These are phyloP conservation scores for Dendrocalamus latiflorus DNA, from an alignment of 202 grass and related monocot species.

Conservation along the genomic window DNA sequence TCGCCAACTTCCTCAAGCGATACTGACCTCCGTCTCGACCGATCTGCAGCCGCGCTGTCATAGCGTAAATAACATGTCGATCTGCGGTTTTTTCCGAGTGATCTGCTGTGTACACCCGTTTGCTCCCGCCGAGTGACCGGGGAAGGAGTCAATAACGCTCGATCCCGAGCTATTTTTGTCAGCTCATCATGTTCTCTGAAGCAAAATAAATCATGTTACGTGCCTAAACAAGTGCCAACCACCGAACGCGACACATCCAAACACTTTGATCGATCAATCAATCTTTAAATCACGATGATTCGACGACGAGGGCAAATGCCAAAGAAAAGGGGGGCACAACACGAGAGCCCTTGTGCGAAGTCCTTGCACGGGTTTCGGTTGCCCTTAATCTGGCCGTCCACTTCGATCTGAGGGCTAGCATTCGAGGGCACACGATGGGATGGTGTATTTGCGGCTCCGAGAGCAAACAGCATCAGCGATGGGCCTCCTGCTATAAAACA, in stretches of 20 bases:
- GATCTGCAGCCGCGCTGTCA: too few relatives aligned
- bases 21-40: not conserved
- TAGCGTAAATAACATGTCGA: too few relatives aligned
- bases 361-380: not conserved
- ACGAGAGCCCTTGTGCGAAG: not conserved
- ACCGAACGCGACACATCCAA: too few relatives aligned
- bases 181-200: not conserved
- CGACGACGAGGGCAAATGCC: not conserved
- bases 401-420: not conserved
- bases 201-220: not conserved
- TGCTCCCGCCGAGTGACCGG: not conserved
- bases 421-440: not conserved
- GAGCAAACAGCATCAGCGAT: not conserved
- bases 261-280: too few relatives aligned
- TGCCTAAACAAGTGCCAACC: too few relatives aligned
- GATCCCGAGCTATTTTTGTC: not conserved
- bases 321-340: not conserved
- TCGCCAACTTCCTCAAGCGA: slow-evolving; percentile 16
- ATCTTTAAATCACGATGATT: not conserved
- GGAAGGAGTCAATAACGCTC: not conserved
- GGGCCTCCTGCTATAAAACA: too few relatives aligned
- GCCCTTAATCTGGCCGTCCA: not conserved
- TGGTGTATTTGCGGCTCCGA: not conserved
- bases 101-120: not conserved
- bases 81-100: not conserved